Base-by-base conservation (phyloP, 176 grass and related monocot species). In the Hsuehochloa calcarea region DNA sequence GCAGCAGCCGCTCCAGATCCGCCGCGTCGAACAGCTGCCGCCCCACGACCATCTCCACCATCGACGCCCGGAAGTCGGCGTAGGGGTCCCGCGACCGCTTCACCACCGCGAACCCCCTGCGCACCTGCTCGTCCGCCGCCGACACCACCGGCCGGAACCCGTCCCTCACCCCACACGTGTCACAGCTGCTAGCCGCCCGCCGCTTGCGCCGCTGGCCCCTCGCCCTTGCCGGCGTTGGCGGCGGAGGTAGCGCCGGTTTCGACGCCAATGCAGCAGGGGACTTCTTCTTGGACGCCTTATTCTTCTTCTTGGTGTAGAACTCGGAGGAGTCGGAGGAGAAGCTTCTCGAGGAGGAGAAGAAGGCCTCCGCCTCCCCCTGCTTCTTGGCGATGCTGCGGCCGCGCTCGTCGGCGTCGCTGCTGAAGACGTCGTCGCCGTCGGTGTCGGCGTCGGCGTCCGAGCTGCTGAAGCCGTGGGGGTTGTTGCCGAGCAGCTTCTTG, bases 291-390 rank as follows among this genome's bases (percentile, higher is more conserved):
- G 25, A 19, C 12, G 55, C 70, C 6, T 47, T 65, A 6, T 66
- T 91, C 41, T 75, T 74, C 5, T 75, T 89, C 51, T 92, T 92
- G 61, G 82, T 91, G 88, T 99, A 99, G 90, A 99, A 99, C 84
- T 96, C 96, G 27, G 96, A 96, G 59, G 96, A 99, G 85, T 99
- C 96, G 65, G 96, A 99, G 55, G 96, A 94, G 89, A 98, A 92
- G 86, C 96, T 99, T 58, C 87, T 70, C 0, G 93, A 98, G 2
- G 88, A 95, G 26, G 84, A 99, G 90, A 96, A 99, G 90, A 96
- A 99, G 4, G 88, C 73, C 74, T 93, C 91, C 14, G 83, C 85
- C 35, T 90, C 93, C 20, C 70, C 81, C 9, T 44, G 70, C 69
- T 88, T 87, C 63, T 69, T 87, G 49, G 66, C 27, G 6, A 34